A percentile compares a stretch with the other conserved stretches of the same genome.
phyloP scores from a whole-genome alignment of 768 basidiomycete species.

The Pleurotus tuoliensis region DNA sequence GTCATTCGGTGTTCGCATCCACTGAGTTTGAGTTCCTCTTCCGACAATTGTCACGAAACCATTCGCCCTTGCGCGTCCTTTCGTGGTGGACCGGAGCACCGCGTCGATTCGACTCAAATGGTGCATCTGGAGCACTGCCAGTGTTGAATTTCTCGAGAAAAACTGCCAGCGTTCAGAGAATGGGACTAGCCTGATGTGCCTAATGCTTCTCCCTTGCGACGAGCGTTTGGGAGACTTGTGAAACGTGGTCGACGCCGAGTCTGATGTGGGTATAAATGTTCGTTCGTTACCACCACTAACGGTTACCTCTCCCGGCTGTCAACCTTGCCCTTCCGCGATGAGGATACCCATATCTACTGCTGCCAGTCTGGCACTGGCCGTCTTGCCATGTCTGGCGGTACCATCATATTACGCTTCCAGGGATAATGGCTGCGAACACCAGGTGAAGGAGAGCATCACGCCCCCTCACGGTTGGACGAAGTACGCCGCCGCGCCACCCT shows the following conservation, averaged over 20 bases:
- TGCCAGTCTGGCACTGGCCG: conserved; percentile 9
- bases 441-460: conserved; percentile 48
- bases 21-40: too few species aligned
- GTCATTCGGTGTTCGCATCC: too few species aligned
- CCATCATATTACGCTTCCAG: background rate
- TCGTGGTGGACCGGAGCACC: too few species aligned
- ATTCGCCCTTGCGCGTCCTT: too few species aligned
- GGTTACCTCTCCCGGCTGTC: conserved; percentile 1
- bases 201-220: background rate
- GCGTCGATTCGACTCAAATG: too few species aligned
- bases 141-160: too few species aligned
- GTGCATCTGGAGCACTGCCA: too few species aligned
- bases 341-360: conserved; percentile 3
- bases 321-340: background rate
- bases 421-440: conserved; percentile 1
- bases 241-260: background rate
- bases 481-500: conserved; percentile 35
- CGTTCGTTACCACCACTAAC: background rate
- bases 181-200: background rate
- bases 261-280: conserved; percentile 1
- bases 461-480: conserved; percentile 46
- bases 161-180: too few species aligned
- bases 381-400: conserved; percentile 6
- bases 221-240: background rate
- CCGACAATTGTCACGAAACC: too few species aligned